A percentile compares a stretch with the other conserved stretches of the same genome.
phyloP scores from a whole-genome alignment of 257 asterid species.

The Thymus mandschuricus region DNA sequence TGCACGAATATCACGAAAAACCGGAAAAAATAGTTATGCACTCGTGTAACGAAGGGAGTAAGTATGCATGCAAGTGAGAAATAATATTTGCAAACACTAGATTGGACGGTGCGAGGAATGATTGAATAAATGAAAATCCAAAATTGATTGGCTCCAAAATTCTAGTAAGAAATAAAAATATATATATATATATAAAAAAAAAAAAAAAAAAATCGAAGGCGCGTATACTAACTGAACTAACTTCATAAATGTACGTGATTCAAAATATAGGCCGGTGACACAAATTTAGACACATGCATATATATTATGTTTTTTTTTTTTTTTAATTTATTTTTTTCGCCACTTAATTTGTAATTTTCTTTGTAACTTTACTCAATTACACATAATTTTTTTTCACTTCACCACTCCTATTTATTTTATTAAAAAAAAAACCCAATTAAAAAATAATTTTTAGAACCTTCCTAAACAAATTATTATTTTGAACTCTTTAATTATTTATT shows the following conservation, averaged over 20 bases:
- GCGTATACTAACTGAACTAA: neutral
- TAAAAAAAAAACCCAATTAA: neutral
- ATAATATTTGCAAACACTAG: no score
- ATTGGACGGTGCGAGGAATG: slow-evolving; percentile 6
- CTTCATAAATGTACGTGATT: neutral
- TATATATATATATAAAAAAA: no score
- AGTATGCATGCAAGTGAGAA: no score
- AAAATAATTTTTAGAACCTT: neutral
- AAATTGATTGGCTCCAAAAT: slow-evolving; percentile 8
- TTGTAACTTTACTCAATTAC: neutral
- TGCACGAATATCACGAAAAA: no score
- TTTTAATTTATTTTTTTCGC: neutral
- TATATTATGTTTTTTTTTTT: neutral
- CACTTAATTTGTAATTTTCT: neutral
- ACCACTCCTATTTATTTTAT: neutral
- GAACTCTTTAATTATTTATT: no score
- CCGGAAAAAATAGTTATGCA: no score
- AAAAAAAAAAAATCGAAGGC: neutral
- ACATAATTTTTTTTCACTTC: neutral
- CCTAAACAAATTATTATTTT: neutral
- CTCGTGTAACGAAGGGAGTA: no score
- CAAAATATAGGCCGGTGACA: neutral
- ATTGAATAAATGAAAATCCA: neutral
- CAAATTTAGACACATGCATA: no score
- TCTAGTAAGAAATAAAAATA: neutral